Evolutionary conservation across 163 green algal species (phyloP), one percentile per base, ranked within the genome.

Genomic region (Trebouxiophyceae sp.): DNA sequence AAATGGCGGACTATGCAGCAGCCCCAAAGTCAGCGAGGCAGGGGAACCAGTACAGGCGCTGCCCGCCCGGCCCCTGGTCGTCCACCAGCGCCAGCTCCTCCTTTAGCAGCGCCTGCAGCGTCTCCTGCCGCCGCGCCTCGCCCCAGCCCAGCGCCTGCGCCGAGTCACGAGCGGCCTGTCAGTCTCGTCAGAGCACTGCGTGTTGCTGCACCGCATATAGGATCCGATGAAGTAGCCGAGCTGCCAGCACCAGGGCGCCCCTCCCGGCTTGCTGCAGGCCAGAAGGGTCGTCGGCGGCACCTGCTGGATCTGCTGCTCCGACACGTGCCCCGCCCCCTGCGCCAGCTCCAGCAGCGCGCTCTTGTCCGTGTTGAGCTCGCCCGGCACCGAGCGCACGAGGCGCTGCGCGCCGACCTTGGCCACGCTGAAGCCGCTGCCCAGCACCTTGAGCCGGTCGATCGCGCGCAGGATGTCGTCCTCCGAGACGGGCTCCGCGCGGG

Each of bases 381-480:
- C 77, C 20, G 91, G 90, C 61, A 95, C 83, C 3, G 79, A 90
- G 2, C 85, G 75, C 66, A 96, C 84, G 59, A 91, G 89, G 24
- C 45, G 70, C 23, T 57, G 30, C 22, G 31, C 7, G 22, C 59
- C 59, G 23, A 65, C 76, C 4, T 60, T 77, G 8, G 91, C 65
- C 6, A 93, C 44, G n/a, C 81, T 76, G 59, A 89, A 90, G 32
- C 90, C 90, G 56, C 80, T 72, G 2, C 88, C 89, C 57, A 96
- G 76, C 5, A 77, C 72, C 54, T 80, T 65, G 24, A 95, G 78
- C 70, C 89, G 93, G 56, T 83, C 80, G 45, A 97, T 91, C 16
- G 92, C 84, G 2, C 80, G 76, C 30, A 89, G 45, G 39, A 96
- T 76, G 71, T 99, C 93, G 67, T 97, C 91, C 2, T 86, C 70